Evolutionary conservation across 371 early-diverging fungal genomes (phyloP).

Genomic region (Mucor plumbeus): DNA sequence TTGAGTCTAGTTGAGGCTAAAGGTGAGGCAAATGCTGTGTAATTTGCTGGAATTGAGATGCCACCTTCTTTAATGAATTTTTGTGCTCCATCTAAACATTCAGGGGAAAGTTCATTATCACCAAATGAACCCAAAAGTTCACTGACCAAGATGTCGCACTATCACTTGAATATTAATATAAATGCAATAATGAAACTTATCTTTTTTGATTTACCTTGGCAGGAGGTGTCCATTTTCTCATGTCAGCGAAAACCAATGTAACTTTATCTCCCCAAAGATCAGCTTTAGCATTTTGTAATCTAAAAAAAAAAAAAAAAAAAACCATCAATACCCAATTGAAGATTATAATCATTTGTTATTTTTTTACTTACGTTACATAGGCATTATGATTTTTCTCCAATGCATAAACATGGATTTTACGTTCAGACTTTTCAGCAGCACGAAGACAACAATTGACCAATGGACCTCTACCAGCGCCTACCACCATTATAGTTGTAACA

Average conservation of each 20-base stretch:
- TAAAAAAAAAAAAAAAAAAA: conserved; percentile 23
- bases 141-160: conserved; percentile 89
- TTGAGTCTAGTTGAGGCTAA: conserved; percentile 84
- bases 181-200: background rate
- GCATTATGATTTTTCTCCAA: conserved; percentile 97
- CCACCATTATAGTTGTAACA: conserved; percentile 84
- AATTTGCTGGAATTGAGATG: conserved; percentile 88
- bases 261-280: conserved; percentile 84
- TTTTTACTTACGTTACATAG: conserved; percentile 73
- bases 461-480: conserved; percentile 81
- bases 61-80: conserved; percentile 82
- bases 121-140: conserved; percentile 95
- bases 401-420: conserved; percentile 77
- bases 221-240: conserved; percentile 86
- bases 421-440: conserved; percentile 73
- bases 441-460: conserved; percentile 83
- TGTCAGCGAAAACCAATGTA: conserved; percentile 84
- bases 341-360: background rate
- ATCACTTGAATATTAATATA: background rate
- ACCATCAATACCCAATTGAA: too few relatives aligned
- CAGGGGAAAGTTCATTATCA: conserved; percentile 97
- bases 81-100: conserved; percentile 94
- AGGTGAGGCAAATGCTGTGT: conserved; percentile 85
- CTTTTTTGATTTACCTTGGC: conserved; percentile 53
- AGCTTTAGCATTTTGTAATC: conserved; percentile 78